Percentiles rank a stretch among this genome's conserved stretches.
These are phyloP conservation scores for Geosmithia morbida DNA, from an alignment of 2,329 filamentous ascomycete species.

Conservation along the genomic window DNA sequence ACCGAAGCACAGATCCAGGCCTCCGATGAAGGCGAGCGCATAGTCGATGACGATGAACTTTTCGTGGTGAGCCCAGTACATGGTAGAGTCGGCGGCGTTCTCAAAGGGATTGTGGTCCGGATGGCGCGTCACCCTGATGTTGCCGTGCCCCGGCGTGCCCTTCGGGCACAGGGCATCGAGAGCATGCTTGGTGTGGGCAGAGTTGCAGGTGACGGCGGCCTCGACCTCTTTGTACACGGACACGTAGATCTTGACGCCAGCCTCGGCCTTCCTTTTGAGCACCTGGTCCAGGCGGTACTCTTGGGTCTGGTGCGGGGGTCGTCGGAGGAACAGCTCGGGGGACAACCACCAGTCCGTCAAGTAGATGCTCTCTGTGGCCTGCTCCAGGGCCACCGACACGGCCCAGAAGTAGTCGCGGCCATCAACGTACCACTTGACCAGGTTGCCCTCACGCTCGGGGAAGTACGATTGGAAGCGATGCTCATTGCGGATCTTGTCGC, in stretches of 20 bases:
- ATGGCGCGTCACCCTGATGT: constrained; percentile 80
- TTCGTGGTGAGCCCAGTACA: constrained; percentile 97
- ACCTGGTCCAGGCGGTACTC: constrained; percentile 79
- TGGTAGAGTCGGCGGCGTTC: constrained; percentile 88
- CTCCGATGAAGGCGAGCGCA: constrained; percentile 79
- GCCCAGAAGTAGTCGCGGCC: constrained; percentile 92
- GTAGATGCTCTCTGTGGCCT: constrained; percentile 86
- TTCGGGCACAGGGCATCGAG: constrained; percentile 67
- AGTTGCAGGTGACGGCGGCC: constrained; percentile 80
- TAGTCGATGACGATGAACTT: constrained; percentile 97
- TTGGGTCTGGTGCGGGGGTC: constrained; percentile 70
- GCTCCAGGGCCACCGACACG: constrained; percentile 78
- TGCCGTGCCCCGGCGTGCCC: constrained; percentile 68
- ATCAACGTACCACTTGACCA: constrained; percentile 95
- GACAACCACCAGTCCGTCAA: constrained; percentile 97
- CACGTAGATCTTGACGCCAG: constrained; percentile 87
- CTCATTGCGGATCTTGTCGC: constrained; percentile 52
- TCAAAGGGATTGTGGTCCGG: constrained; percentile 93
- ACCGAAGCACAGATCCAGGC: constrained; percentile 88
- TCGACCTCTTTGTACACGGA: constrained; percentile 84
- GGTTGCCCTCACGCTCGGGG: constrained; percentile 70
- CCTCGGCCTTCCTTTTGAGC: constrained; percentile 77
- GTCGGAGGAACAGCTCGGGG: constrained; percentile 71
- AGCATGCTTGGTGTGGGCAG: constrained; percentile 79
- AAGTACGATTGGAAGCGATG: constrained; percentile 88